Conservation (phyloP, 83 land plant genomes). For the Picea engelmannii region DNA sequence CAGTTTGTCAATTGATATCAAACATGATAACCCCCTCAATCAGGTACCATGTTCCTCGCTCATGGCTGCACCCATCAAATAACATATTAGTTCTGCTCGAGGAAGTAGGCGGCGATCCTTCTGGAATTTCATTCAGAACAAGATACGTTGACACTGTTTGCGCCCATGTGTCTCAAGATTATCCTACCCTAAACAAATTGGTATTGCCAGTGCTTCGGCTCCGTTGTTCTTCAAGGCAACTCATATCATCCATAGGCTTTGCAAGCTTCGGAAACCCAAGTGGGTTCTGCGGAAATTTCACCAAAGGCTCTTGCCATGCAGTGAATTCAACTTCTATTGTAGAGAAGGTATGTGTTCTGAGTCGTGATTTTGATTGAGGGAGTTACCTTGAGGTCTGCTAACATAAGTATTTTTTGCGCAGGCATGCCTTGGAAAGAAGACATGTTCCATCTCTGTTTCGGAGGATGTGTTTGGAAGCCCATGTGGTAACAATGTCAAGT, state of each 20-base stretch:
- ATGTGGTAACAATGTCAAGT: background rate
- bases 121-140: slow-evolving; percentile 37
- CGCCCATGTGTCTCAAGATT: slow-evolving; percentile 15
- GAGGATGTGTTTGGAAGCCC: slow-evolving; percentile 1
- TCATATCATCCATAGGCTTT: slow-evolving; percentile 31
- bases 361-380: too few relatives aligned
- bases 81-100: too few relatives aligned
- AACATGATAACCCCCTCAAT: too few relatives aligned
- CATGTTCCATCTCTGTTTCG: slow-evolving; percentile 21
- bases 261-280: slow-evolving; percentile 45
- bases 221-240: slow-evolving; percentile 18
- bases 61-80: too few relatives aligned
- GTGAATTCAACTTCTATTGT: background rate
- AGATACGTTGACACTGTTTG: slow-evolving; percentile 24
- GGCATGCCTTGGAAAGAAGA: slow-evolving; percentile 19
- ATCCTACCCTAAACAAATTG: background rate
- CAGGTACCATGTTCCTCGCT: too few relatives aligned
- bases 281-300: slow-evolving; percentile 27
- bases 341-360: slow-evolving; percentile 8
- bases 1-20: too few relatives aligned
- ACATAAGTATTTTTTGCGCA: background rate
- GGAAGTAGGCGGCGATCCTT: slow-evolving; percentile 62
- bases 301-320: slow-evolving; percentile 15
- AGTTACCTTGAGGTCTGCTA: background rate
- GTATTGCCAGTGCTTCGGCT: slow-evolving; percentile 20